Evolutionary conservation across 495 filamentous ascomycete species (phyloP).

Genomic region (Aspergillus sparsus): DNA sequence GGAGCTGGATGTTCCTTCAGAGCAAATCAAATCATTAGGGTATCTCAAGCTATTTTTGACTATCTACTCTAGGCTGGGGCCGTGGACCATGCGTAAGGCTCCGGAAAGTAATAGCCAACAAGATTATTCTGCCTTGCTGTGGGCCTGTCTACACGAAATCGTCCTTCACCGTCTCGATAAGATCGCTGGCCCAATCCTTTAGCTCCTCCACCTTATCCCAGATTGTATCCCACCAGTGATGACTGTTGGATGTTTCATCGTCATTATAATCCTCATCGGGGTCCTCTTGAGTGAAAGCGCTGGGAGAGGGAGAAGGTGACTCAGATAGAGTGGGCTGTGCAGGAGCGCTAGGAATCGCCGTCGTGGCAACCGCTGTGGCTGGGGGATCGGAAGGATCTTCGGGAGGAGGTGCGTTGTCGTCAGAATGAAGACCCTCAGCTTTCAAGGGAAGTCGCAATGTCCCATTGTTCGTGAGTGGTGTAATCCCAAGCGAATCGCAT

Average conservation of each 20-base stretch:
- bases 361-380: conserved; percentile 5
- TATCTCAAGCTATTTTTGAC: conserved; percentile 16
- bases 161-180: conserved; percentile 39
- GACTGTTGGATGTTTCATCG: conserved; percentile 20
- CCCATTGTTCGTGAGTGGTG: conserved; percentile 77
- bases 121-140: neutral
- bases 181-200: conserved; percentile 43
- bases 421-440: conserved; percentile 67
- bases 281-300: conserved; percentile 23
- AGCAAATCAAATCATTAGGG: conserved; percentile 7
- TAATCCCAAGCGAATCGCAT: conserved; percentile 76
- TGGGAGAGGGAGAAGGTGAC: conserved; percentile 10
- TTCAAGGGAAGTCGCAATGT: conserved; percentile 77
- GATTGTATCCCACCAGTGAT: conserved; percentile 37
- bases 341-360: neutral
- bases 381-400: conserved; percentile 45
- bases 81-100: neutral
- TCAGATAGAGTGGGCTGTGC: neutral
- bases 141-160: conserved; percentile 25
- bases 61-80: neutral
- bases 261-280: conserved; percentile 27
- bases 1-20: too few relatives aligned
- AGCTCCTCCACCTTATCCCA: conserved; percentile 39
- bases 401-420: conserved; percentile 37
- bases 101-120: neutral